Evolutionary conservation across 352 stramenopile species (phyloP).

Genomic region (Pilasporangium apinafurcum): DNA sequence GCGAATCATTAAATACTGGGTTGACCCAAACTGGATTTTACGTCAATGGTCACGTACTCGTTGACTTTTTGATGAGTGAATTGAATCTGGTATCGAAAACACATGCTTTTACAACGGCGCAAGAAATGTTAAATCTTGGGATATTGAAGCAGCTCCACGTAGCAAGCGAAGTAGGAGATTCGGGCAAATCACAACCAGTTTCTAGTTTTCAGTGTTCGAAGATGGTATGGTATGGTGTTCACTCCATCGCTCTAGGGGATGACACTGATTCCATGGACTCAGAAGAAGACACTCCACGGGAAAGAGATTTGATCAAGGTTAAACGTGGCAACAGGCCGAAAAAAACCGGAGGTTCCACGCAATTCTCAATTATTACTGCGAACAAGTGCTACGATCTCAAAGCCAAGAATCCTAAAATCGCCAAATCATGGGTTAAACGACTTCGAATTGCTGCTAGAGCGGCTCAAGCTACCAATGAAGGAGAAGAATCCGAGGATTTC

Average conservation of each 20-base stretch:
- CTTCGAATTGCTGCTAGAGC: slow-evolving; percentile 58
- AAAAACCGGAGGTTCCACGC: slow-evolving; percentile 38
- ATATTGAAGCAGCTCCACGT: slow-evolving; percentile 46
- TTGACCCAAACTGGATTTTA: slow-evolving; percentile 66
- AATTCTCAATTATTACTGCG: slow-evolving; percentile 84
- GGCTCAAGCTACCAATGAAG: slow-evolving; percentile 3
- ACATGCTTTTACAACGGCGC: slow-evolving; percentile 60
- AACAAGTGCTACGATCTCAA: slow-evolving; percentile 86
- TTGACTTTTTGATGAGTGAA: slow-evolving; percentile 71
- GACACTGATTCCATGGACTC: slow-evolving; percentile 71
- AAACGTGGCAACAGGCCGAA: too few relatives aligned
- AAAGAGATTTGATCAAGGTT: slow-evolving; percentile 13
- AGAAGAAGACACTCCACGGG: slow-evolving; percentile 34
- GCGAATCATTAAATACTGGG: slow-evolving; percentile 13
- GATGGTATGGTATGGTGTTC: slow-evolving; percentile 70
- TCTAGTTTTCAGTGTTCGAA: slow-evolving; percentile 74
- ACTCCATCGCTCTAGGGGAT: slow-evolving; percentile 67
- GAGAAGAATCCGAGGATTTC: slow-evolving; percentile 17
- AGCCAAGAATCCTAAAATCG: slow-evolving; percentile 64
- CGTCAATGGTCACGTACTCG: slow-evolving; percentile 62
- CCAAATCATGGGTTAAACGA: slow-evolving; percentile 59
- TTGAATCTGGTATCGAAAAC: slow-evolving; percentile 44
- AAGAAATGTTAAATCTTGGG: slow-evolving; percentile 72
- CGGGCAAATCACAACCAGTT: slow-evolving; percentile 10
- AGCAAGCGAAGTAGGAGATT: not conserved